Base-by-base conservation (phyloP, 257 asterid species). In the Striga asiatica region DNA sequence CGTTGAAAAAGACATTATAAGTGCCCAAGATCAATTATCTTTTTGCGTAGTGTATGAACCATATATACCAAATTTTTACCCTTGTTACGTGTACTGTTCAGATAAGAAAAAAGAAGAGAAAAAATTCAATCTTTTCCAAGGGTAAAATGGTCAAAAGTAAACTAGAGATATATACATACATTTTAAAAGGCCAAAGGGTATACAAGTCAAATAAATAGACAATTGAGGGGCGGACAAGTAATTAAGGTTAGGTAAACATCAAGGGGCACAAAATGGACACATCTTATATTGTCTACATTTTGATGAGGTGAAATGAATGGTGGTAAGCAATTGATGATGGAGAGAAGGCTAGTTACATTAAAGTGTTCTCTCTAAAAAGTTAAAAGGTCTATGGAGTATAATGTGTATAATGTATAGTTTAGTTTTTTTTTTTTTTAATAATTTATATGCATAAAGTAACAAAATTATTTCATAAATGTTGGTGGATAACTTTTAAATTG, bases 221-320 rank as follows among this genome's bases (percentile, higher is more conserved):
- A 43, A n/a, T 28, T 27, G 65, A 54, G 77, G 73, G 72, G 48
- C 41, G 66, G 68, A 56, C 51, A 59, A 67, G 69, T 65, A n/a
- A n/a, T n/a, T n/a, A 68, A 78, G 67, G 78, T 70, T 63, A 64
- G 78, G 86, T 76, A 78, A 76, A 70, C 79, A 75, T 77, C 72
- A 61, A 61, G n/a, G 60, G 77, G 75, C 81, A 56, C 66, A 29
- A 29, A 65, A 73, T 71, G 56, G 63, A 80, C 74, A 67, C 74
- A 74, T 68, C 84, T 65, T 61, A 62, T 24, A 49, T 71, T 71
- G 73, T 64, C 73, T 75, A 72, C 66, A 76, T 25, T 46, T 68
- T 58, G 13, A 56, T 14, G 67, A 64, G 72, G 74, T 69, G 75
- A n/a, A 75, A 66, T 38, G 8, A 29, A 5, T 1, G 8, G 8